Conservation (phyloP, 257 asterid species). For the Vinca minor region DNA sequence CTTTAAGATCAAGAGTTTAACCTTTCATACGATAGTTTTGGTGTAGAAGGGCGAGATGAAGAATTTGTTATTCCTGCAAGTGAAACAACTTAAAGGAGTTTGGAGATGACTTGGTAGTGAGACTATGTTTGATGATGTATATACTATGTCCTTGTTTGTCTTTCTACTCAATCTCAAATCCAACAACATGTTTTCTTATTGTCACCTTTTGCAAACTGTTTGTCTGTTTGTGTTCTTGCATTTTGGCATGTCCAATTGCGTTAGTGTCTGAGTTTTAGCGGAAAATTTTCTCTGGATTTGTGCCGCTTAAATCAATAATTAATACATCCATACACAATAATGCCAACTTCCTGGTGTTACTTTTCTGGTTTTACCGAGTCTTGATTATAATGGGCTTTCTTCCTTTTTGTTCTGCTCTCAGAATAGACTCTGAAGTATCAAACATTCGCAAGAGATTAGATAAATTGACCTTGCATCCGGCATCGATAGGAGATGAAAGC, state of each 20-base stretch:
- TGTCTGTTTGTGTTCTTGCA: background rate
- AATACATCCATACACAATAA: background rate
- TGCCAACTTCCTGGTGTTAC: background rate
- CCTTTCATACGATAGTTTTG: background rate
- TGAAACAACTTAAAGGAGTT: background rate
- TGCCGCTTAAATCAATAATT: background rate
- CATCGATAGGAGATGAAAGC: conserved; percentile 26
- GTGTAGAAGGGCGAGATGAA: background rate
- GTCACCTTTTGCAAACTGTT: background rate
- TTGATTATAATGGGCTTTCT: conserved; percentile 6
- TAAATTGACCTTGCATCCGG: conserved; percentile 40
- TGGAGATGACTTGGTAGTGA: background rate
- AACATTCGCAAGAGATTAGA: conserved; percentile 54
- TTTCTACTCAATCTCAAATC: background rate
- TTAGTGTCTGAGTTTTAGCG: background rate
- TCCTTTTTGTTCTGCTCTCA: conserved; percentile 60
- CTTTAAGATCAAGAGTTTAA: background rate
- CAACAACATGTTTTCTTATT: background rate
- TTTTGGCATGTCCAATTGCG: background rate
- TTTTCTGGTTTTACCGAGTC: no score
- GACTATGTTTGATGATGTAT: background rate
- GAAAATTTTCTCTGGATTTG: background rate
- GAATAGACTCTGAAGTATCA: conserved; percentile 94
- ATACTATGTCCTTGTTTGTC: conserved; percentile 1
- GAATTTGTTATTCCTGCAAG: background rate